Evolutionary conservation across 768 basidiomycete genomes (phyloP).

Genomic region (Zangia roseola): DNA sequence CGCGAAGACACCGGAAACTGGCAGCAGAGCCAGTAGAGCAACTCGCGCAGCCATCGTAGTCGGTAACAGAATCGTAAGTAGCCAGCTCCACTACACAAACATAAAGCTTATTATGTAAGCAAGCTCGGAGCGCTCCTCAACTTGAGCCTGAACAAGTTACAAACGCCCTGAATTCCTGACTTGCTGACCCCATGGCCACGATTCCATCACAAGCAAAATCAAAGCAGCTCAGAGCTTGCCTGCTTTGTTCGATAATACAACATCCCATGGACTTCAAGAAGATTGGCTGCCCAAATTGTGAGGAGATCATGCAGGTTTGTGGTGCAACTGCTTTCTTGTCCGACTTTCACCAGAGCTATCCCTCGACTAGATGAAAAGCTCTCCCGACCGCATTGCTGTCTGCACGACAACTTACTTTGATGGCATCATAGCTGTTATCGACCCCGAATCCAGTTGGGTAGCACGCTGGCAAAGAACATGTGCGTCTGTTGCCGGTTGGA

Average conservation of each 20-base stretch:
- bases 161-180: too few species aligned
- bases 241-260: conserved; percentile 91
- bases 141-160: too few species aligned
- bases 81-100: too few species aligned
- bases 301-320: conserved; percentile 87
- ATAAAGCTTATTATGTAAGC: too few species aligned
- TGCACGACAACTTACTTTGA: conserved; percentile 95
- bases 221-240: conserved; percentile 83
- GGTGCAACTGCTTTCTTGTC: neutral
- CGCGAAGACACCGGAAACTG: conserved; percentile 43
- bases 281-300: conserved; percentile 94
- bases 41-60: conserved; percentile 44
- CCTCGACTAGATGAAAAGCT: conserved; percentile 75
- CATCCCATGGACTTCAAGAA: conserved; percentile 79
- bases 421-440: conserved; percentile 84
- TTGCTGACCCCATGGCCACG: conserved; percentile 30
- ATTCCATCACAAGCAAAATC: conserved; percentile 63
- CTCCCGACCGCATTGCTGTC: conserved; percentile 72
- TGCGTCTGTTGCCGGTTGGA: conserved; percentile 38
- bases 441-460: conserved; percentile 91
- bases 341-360: neutral
- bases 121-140: too few species aligned
- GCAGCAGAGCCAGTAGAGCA: conserved; percentile 44
- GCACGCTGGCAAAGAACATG: conserved; percentile 94
- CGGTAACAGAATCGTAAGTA: neutral